Evolutionary conservation across 495 filamentous ascomycete genomes (phyloP).

Genomic region (Talaromyces stipitatus): DNA sequence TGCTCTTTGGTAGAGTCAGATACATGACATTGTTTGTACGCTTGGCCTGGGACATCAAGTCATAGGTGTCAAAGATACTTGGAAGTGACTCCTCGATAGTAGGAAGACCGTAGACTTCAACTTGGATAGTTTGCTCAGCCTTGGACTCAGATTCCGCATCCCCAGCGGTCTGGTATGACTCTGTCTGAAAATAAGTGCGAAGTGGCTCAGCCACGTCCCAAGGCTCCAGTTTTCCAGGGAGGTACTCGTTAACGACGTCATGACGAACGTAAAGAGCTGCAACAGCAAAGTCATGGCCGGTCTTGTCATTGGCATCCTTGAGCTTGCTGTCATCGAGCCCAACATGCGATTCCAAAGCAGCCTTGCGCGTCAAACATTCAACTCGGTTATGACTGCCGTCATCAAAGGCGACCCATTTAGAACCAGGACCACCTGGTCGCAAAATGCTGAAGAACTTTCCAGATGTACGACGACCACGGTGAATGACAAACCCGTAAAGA

Average conservation of each 20-base stretch:
- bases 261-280: conserved; percentile 50
- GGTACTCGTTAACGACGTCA: conserved; percentile 36
- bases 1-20: conserved; percentile 29
- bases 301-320: conserved; percentile 33
- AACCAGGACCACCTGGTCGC: conserved; percentile 47
- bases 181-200: conserved; percentile 33
- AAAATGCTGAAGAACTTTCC: conserved; percentile 55
- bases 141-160: conserved; percentile 9
- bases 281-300: conserved; percentile 51
- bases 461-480: conserved; percentile 53
- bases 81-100: conserved; percentile 23
- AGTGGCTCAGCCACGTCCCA: conserved; percentile 28
- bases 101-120: conserved; percentile 33
- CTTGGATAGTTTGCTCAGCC: conserved; percentile 20
- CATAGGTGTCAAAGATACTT: conserved; percentile 37
- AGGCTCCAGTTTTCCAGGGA: conserved; percentile 37
- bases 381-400: conserved; percentile 49
- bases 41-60: conserved; percentile 39
- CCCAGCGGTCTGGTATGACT: conserved; percentile 13
- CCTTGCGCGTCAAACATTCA: conserved; percentile 48
- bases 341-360: conserved; percentile 47
- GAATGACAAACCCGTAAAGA: conserved; percentile 56
- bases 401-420: conserved; percentile 53
- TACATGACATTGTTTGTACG: conserved; percentile 30
- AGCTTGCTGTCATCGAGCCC: conserved; percentile 33